Evolutionary conservation across 805 yeast genomes (phyloP).

Genomic region (Starmerella lactis-condensi): DNA sequence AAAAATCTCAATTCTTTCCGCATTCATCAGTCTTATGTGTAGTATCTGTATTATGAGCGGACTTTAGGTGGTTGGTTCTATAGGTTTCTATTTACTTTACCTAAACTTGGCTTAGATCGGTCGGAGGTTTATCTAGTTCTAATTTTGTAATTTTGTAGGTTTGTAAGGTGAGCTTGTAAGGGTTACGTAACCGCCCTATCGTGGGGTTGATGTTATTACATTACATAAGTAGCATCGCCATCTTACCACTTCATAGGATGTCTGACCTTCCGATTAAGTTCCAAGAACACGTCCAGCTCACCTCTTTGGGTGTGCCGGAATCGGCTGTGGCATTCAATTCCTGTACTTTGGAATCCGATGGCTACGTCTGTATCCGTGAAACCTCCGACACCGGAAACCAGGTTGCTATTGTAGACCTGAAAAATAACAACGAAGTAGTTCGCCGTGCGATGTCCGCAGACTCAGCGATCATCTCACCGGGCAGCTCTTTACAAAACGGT

Average conservation of each 20-base stretch:
- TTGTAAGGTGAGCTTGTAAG: too few species aligned
- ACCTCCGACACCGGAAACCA: conserved; percentile 36
- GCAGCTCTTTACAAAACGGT: conserved; percentile 29
- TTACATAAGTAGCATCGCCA: conserved; percentile 1
- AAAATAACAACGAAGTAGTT: conserved; percentile 57
- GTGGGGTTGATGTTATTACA: neutral
- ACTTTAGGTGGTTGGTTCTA: too few species aligned
- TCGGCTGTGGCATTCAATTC: conserved; percentile 77
- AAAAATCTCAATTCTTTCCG: too few species aligned
- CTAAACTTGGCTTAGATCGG: too few species aligned
- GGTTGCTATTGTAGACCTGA: conserved; percentile 80
- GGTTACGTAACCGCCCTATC: neutral
- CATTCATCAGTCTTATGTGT: too few species aligned
- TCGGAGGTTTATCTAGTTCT: too few species aligned
- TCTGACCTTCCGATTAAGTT: conserved; percentile 85
- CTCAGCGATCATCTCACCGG: conserved; percentile 90
- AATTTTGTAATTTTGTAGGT: too few species aligned
- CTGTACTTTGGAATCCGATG: conserved; percentile 86
- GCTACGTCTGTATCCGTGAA: conserved; percentile 51
- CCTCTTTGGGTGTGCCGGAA: conserved; percentile 69
- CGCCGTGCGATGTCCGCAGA: conserved; percentile 94
- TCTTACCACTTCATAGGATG: too few species aligned
- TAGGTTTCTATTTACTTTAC: too few species aligned
- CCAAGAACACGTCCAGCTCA: conserved; percentile 82
- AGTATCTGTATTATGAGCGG: too few species aligned